Percentiles rank a stretch among this genome's conserved stretches.
phyloP scores from a whole-genome alignment of 768 basidiomycete species.

The Cystobasidium tubakii region DNA sequence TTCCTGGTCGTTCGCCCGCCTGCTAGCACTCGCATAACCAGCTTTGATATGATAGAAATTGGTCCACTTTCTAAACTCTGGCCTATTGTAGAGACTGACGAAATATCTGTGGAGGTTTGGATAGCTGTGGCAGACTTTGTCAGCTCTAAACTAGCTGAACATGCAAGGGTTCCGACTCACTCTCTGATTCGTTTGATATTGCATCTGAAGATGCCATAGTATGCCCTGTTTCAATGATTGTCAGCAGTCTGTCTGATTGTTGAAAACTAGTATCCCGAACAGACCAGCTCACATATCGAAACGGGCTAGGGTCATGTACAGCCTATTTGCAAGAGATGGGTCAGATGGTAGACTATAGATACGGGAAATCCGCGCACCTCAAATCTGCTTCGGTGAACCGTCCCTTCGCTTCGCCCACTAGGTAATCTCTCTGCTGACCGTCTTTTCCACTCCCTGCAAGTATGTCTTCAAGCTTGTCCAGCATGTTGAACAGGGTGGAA shows the following conservation, averaged over 20 bases:
- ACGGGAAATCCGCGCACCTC: conserved; percentile 32
- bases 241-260: too few species aligned
- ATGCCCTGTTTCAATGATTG: background rate
- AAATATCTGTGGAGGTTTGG: background rate
- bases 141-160: background rate
- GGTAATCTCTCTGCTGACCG: conserved; percentile 59
- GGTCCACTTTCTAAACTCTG: conserved; percentile 7
- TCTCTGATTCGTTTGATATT: conserved; percentile 16
- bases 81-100: conserved; percentile 1
- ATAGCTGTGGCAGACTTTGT: background rate
- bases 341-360: background rate
- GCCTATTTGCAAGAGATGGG: background rate
- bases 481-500: conserved; percentile 63
- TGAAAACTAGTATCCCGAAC: too few species aligned
- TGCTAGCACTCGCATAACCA: background rate
- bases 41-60: conserved; percentile 18
- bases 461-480: conserved; percentile 73
- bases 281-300: conserved; percentile 16
- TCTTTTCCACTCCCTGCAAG: conserved; percentile 53
- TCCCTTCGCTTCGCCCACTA: conserved; percentile 59
- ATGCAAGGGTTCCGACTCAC: background rate
- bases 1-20: conserved; percentile 2
- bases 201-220: background rate
- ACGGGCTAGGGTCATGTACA: conserved; percentile 8
- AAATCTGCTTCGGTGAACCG: conserved; percentile 61